These are phyloP conservation scores for Panaeolus papilionaceus DNA, from an alignment of 768 basidiomycete species.

Conservation along the genomic window DNA sequence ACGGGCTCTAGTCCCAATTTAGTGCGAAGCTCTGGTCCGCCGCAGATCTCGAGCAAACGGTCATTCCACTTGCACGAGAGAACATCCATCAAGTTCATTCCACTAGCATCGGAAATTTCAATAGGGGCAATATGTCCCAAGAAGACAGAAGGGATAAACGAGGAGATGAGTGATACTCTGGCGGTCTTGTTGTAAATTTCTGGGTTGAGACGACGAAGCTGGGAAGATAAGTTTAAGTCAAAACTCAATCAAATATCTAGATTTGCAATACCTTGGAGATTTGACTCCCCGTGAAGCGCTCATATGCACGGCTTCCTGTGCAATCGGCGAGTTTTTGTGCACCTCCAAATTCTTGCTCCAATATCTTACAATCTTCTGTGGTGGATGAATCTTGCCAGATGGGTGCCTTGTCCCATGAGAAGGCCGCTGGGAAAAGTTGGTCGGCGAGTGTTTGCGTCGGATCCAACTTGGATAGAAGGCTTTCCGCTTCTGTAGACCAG, in stretches of 20 bases:
- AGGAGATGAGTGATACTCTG: constrained; percentile 81
- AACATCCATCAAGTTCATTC: constrained; percentile 90
- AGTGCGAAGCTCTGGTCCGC: constrained; percentile 64
- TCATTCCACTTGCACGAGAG: constrained; percentile 78
- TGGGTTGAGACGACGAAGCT: constrained; percentile 65
- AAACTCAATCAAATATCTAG: neutral
- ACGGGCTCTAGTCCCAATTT: constrained; percentile 84
- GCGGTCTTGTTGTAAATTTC: constrained; percentile 63
- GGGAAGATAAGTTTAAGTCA: neutral
- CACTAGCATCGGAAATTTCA: constrained; percentile 88
- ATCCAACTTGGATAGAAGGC: constrained; percentile 59
- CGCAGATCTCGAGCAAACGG: constrained; percentile 66
- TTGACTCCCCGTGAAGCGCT: constrained; percentile 88
- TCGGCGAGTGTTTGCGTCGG: constrained; percentile 53
- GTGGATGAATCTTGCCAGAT: constrained; percentile 96
- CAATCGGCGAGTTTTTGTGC: constrained; percentile 73
- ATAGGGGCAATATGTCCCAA: constrained; percentile 79
- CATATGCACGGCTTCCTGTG: constrained; percentile 85
- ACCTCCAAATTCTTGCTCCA: constrained; percentile 75
- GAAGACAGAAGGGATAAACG: constrained; percentile 85
- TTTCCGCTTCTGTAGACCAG: constrained; percentile 67
- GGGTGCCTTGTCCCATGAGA: constrained; percentile 70
- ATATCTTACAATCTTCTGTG: constrained; percentile 68
- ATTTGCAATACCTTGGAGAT: constrained; percentile 64
- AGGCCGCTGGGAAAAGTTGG: constrained; percentile 69